phyloP scores from a whole-genome alignment of 129 eudicot species.

The Silybum marianum region DNA sequence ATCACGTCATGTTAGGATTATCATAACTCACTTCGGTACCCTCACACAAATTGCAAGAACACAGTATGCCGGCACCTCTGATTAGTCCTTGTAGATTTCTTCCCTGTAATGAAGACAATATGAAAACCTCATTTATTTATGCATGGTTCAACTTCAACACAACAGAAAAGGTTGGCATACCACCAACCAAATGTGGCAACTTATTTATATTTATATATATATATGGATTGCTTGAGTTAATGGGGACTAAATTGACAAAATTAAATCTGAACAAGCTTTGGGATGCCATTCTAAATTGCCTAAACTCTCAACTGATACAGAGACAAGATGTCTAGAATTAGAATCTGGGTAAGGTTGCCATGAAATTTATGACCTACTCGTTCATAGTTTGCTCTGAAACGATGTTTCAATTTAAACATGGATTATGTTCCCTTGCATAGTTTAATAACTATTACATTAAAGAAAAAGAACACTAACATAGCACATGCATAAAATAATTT shows the following conservation, averaged over 20 bases:
- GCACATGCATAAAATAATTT: conserved; percentile 9
- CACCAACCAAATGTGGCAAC: neutral
- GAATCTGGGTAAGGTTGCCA: neutral
- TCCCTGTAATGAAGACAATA: conserved; percentile 44
- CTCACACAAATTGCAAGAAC: conserved; percentile 75
- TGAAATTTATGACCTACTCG: neutral
- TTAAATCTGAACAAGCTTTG: neutral
- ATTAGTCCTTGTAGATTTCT: conserved; percentile 60
- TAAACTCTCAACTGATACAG: neutral
- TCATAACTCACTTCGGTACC: conserved; percentile 63
- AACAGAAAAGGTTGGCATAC: neutral
- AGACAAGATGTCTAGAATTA: neutral
- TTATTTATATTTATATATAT: neutral
- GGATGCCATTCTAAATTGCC: neutral
- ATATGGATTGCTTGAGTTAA: neutral
- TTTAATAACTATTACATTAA: neutral
- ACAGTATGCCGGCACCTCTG: conserved; percentile 72
- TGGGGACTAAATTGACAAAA: neutral
- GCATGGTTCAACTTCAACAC: conserved; percentile 13
- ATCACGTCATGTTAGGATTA: neutral
- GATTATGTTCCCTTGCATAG: neutral
- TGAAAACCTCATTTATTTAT: neutral
- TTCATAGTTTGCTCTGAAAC: neutral
- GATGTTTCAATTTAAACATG: neutral
- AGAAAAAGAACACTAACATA: neutral